Percentiles rank a stretch among this genome's conserved stretches.
Evolutionary conservation across 345 rosid species (phyloP).

Genomic region (Eucalyptus pauciflora): DNA sequence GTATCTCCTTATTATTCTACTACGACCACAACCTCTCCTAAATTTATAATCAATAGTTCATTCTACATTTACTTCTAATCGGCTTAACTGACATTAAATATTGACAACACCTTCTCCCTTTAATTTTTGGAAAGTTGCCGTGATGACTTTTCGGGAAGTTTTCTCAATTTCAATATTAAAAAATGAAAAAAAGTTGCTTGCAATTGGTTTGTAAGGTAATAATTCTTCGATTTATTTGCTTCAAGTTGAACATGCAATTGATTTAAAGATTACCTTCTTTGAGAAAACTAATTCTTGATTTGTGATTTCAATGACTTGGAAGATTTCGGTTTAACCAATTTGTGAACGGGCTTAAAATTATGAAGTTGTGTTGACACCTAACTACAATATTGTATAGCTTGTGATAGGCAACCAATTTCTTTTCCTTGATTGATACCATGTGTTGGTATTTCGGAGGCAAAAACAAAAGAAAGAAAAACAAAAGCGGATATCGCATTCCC

Average conservation of each 20-base stretch:
- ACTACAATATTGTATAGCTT: neutral
- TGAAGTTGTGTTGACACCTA: neutral
- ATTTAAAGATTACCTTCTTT: rapidly evolving
- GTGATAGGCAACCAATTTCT: neutral
- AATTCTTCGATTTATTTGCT: neutral
- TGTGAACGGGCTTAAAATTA: neutral
- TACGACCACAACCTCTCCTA: rapidly evolving
- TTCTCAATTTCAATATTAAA: neutral
- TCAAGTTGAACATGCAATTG: neutral
- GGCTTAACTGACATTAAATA: neutral
- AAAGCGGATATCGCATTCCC: rapidly evolving
- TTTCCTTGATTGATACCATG: neutral
- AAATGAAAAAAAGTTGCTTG: neutral
- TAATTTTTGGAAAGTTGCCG: neutral
- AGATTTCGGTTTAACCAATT: neutral
- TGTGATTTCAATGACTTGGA: neutral
- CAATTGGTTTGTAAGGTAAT: neutral
- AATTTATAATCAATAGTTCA: neutral
- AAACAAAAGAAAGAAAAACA: rapidly evolving
- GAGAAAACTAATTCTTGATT: neutral
- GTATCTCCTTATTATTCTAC: neutral
- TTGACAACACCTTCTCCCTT: neutral
- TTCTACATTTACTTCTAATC: neutral
- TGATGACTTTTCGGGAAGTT: neutral
- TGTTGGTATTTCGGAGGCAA: neutral